These are phyloP conservation scores for Tetramitus jugosus DNA, from an alignment of 208 protist genomes.

Conservation along the genomic window DNA sequence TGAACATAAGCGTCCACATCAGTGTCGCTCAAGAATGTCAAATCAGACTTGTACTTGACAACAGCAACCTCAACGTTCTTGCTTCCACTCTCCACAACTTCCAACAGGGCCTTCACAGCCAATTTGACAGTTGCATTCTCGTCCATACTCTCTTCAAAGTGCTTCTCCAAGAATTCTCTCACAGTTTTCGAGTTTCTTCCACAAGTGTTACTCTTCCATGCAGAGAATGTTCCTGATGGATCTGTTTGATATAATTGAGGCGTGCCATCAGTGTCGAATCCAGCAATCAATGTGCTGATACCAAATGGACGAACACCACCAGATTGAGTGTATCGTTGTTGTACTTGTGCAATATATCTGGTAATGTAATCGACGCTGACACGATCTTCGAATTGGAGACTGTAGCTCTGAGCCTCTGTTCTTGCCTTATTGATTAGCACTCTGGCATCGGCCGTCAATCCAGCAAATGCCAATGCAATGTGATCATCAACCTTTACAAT, in stretches of 20 bases:
- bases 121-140: conserved; percentile 89
- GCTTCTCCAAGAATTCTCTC: conserved; percentile 98
- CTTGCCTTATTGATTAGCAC: conserved; percentile 96
- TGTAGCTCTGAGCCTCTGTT: conserved; percentile 96
- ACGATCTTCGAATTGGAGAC: conserved; percentile 95
- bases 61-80: conserved; percentile 78
- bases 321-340: conserved; percentile 95
- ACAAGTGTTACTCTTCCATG: conserved; percentile 75
- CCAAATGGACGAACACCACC: conserved; percentile 98
- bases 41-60: conserved; percentile 32
- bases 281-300: conserved; percentile 96
- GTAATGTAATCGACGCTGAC: conserved; percentile 95
- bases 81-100: conserved; percentile 76
- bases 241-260: conserved; percentile 87
- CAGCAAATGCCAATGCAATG: conserved; percentile 94
- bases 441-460: conserved; percentile 94
- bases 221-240: conserved; percentile 71
- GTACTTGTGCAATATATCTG: conserved; percentile 90
- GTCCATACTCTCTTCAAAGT: conserved; percentile 80
- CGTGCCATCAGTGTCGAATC: conserved; percentile 91
- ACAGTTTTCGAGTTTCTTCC: conserved; percentile 93
- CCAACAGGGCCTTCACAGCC: conserved; percentile 92
- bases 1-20: neutral
- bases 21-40: neutral
- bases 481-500: conserved; percentile 96